Conservation (phyloP, 345 rosid species). For the Combretum micranthum region DNA sequence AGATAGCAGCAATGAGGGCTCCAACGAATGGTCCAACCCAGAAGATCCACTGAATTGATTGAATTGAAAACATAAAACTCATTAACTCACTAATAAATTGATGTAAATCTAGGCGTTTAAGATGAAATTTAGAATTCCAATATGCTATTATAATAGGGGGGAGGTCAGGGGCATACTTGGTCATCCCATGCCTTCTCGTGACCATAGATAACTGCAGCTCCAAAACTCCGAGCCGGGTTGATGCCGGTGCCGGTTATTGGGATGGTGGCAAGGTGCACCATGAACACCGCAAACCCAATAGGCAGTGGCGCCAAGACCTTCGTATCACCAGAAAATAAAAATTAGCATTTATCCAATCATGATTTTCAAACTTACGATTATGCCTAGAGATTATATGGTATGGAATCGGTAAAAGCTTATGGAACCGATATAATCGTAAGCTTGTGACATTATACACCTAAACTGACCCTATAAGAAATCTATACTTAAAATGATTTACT, state of each 20-base stretch:
- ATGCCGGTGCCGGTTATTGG: slow-evolving; percentile 70
- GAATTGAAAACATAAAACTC: too few relatives aligned
- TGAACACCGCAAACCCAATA: slow-evolving; percentile 61
- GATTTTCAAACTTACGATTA: too few relatives aligned
- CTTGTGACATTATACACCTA: too few relatives aligned
- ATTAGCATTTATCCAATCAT: not conserved
- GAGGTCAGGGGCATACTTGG: slow-evolving; percentile 27
- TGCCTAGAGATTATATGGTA: too few relatives aligned
- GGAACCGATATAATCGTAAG: too few relatives aligned
- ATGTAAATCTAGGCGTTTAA: too few relatives aligned
- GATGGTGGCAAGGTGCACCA: slow-evolving; percentile 66
- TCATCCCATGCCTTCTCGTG: slow-evolving; percentile 51
- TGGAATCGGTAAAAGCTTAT: too few relatives aligned
- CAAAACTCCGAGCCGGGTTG: slow-evolving; percentile 67
- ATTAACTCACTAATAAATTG: too few relatives aligned
- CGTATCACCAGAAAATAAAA: not conserved
- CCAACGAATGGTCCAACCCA: slow-evolving; percentile 77
- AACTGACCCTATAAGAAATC: too few relatives aligned
- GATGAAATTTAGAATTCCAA: not conserved
- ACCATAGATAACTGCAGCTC: slow-evolving; percentile 50
- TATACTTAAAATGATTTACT: too few relatives aligned
- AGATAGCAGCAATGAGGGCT: slow-evolving; percentile 55
- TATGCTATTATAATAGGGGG: not conserved
- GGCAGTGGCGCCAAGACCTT: slow-evolving; percentile 66
- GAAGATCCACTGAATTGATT: slow-evolving; percentile 51